These are phyloP conservation scores for Fusarium annulatum DNA, from an alignment of 2,329 filamentous ascomycete genomes.

Conservation along the genomic window DNA sequence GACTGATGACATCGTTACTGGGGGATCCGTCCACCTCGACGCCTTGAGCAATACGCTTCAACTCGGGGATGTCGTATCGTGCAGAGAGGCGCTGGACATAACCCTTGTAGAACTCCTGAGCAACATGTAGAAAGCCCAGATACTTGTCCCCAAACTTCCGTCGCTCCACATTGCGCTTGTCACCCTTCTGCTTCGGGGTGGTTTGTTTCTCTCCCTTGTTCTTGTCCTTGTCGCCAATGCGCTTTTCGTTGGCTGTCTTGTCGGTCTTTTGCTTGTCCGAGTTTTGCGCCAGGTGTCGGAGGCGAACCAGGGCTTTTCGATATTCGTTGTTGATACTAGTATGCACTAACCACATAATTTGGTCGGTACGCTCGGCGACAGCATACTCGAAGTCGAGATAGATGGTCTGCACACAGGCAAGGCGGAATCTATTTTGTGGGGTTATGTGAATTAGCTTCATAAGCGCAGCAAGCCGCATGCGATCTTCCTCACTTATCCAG, in stretches of 20 bases:
- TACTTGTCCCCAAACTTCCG: slow-evolving; percentile 87
- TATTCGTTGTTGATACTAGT: slow-evolving; percentile 81
- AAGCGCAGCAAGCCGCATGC: slow-evolving; percentile 10
- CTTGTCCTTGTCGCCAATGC: slow-evolving; percentile 43
- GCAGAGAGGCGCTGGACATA: slow-evolving; percentile 82
- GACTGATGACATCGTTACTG: slow-evolving; percentile 53
- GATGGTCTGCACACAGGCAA: slow-evolving; percentile 76
- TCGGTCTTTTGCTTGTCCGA: slow-evolving; percentile 62
- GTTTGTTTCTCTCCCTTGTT: slow-evolving; percentile 41
- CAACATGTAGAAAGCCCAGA: slow-evolving; percentile 84
- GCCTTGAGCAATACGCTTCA: slow-evolving; percentile 56
- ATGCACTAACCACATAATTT: slow-evolving; percentile 82
- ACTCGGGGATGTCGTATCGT: slow-evolving; percentile 65
- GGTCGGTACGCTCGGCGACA: slow-evolving; percentile 72
- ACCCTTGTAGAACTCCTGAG: slow-evolving; percentile 88
- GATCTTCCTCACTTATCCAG: slow-evolving; percentile 54
- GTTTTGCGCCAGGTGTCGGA: slow-evolving; percentile 62
- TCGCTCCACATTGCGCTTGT: slow-evolving; percentile 62
- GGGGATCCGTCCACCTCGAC: slow-evolving; percentile 52
- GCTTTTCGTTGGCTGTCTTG: slow-evolving; percentile 40
- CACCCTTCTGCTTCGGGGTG: slow-evolving; percentile 38
- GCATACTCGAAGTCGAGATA: slow-evolving; percentile 78
- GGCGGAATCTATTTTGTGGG: slow-evolving; percentile 67
- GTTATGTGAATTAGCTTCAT: slow-evolving; percentile 18
- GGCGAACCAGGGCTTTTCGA: slow-evolving; percentile 72